A percentile compares a stretch with the other conserved stretches of the same genome.
phyloP scores from a whole-genome alignment of 306 rosid species.

The Rosa lucieae region DNA sequence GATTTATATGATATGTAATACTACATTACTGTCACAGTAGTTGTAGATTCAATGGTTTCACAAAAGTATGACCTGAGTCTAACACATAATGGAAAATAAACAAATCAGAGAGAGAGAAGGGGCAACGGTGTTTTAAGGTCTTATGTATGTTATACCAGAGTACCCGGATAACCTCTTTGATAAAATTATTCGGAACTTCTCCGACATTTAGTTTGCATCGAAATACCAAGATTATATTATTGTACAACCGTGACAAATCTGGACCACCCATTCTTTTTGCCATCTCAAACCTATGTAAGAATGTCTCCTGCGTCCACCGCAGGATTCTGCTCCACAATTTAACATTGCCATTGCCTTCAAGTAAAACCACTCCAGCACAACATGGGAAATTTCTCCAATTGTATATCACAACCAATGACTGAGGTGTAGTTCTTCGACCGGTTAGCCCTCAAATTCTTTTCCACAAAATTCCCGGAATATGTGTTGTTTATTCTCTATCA shows the following conservation, averaged over 20 bases:
- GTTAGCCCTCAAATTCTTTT: background rate
- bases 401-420: background rate
- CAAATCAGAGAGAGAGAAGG: background rate
- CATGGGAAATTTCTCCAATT: background rate
- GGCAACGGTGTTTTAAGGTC: background rate
- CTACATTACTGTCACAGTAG: too few relatives aligned
- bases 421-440: background rate
- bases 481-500: background rate
- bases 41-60: background rate
- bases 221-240: too few relatives aligned
- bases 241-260: background rate
- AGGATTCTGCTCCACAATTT: background rate
- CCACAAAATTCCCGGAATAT: background rate
- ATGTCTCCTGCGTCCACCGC: background rate
- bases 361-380: background rate
- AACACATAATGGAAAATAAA: background rate
- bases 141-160: background rate
- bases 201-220: background rate
- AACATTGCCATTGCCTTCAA: background rate
- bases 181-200: background rate
- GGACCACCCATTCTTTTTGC: background rate
- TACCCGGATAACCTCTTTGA: background rate
- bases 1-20: background rate
- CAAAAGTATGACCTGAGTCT: background rate
- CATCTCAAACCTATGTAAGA: background rate